These are phyloP conservation scores for Bruguiera sexangula DNA, from an alignment of 345 rosid genomes.

Conservation along the genomic window DNA sequence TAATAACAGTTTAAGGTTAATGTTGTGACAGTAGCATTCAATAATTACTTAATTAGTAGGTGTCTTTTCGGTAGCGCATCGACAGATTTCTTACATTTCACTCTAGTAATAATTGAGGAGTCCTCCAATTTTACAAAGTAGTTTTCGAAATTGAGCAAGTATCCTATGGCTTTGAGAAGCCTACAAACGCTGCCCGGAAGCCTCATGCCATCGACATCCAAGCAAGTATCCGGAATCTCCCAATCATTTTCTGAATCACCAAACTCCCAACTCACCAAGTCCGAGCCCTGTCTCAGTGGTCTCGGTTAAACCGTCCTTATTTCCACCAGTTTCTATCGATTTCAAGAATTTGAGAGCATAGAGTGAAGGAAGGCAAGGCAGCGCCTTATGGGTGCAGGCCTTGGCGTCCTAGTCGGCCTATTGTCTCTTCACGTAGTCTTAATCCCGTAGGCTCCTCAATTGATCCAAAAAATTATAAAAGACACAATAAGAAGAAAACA, in stretches of 20 bases:
- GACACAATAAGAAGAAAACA: neutral
- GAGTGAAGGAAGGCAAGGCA: neutral
- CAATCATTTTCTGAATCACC: slow-evolving; percentile 52
- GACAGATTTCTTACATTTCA: too few species aligned
- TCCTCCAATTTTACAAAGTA: too few species aligned
- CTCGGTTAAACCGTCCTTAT: slow-evolving; percentile 13
- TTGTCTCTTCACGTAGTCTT: too few species aligned
- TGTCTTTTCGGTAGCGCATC: too few species aligned
- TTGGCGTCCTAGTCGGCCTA: too few species aligned
- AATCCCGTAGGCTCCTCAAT: too few species aligned
- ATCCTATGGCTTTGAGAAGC: slow-evolving; percentile 53
- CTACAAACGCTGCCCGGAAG: slow-evolving; percentile 63
- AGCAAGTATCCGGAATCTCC: slow-evolving; percentile 76
- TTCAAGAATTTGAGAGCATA: slow-evolving; percentile 70
- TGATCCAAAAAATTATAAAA: neutral
- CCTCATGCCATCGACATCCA: slow-evolving; percentile 83
- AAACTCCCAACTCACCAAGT: slow-evolving; percentile 33
- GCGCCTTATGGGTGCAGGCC: too few species aligned
- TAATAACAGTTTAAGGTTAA: too few species aligned
- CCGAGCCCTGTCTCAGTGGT: slow-evolving; percentile 13
- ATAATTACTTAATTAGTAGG: too few species aligned
- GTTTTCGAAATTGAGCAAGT: slow-evolving; percentile 69
- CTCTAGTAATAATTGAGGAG: too few species aligned
- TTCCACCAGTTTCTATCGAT: slow-evolving; percentile 33
- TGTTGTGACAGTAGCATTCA: too few species aligned